Evolutionary conservation across 352 stramenopile genomes (phyloP).

Genomic region (Vaucheria bursata): DNA sequence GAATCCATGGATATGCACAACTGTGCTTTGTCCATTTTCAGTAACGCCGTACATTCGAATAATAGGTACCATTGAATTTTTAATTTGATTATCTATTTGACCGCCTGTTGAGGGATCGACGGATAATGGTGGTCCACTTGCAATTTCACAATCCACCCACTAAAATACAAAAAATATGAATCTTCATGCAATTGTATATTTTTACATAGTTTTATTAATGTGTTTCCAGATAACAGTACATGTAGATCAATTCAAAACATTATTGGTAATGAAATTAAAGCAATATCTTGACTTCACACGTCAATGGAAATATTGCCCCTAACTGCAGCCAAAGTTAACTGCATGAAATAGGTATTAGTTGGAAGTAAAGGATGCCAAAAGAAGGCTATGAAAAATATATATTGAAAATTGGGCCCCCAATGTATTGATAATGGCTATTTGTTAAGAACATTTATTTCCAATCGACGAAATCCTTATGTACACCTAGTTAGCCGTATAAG

Average conservation of each 20-base stretch:
- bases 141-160: constrained; percentile 98
- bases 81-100: constrained; percentile 29
- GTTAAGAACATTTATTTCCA: neutral
- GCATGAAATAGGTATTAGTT: no score
- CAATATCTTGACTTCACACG: no score
- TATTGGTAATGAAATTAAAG: no score
- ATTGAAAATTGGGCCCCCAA: no score
- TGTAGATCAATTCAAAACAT: no score
- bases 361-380: no score
- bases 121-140: constrained; percentile 72
- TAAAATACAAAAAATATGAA: constrained; percentile 62
- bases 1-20: constrained; percentile 93
- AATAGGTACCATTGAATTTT: constrained; percentile 65
- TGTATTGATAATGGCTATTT: no score
- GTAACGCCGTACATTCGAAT: constrained; percentile 94
- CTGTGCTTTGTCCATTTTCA: constrained; percentile 82
- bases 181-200: constrained; percentile 18
- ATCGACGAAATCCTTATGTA: neutral
- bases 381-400: no score
- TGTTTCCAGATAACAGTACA: neutral
- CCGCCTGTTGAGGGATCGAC: constrained; percentile 14
- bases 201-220: neutral
- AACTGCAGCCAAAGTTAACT: no score
- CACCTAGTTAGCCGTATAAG: neutral
- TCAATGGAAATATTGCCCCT: no score